Evolutionary conservation across 768 basidiomycete genomes (phyloP).

Genomic region (Mycena kentingensis): DNA sequence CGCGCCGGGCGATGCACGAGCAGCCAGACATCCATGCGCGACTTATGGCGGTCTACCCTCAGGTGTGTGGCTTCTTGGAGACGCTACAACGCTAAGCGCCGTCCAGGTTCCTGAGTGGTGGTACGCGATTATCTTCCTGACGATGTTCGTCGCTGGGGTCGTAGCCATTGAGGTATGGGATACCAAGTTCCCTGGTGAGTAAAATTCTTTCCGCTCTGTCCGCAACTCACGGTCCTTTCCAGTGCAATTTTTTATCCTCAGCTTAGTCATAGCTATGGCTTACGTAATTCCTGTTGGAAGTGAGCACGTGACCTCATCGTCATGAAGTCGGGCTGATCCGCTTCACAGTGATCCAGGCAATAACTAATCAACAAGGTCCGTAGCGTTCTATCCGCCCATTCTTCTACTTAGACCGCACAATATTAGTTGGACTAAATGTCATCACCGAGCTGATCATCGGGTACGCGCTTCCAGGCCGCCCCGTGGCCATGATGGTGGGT

Average conservation of each 20-base stretch:
- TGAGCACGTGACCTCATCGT: conserved; percentile 28
- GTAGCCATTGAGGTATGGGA: conserved; percentile 1
- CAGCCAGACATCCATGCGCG: conserved; percentile 86
- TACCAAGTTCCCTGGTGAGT: conserved; percentile 4
- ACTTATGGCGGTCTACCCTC: conserved; percentile 74
- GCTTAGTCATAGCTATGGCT: conserved; percentile 38
- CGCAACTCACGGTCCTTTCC: too few relatives aligned
- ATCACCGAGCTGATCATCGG: conserved; percentile 79
- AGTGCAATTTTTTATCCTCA: background rate
- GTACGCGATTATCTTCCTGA: conserved; percentile 65
- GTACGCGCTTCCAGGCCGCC: conserved; percentile 73
- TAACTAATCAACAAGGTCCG: conserved; percentile 81
- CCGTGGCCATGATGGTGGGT: conserved; percentile 65
- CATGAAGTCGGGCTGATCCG: background rate
- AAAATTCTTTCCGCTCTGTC: too few relatives aligned
- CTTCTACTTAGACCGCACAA: too few relatives aligned
- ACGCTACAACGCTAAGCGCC: too few relatives aligned
- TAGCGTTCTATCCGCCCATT: too few relatives aligned
- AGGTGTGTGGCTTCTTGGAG: too few relatives aligned
- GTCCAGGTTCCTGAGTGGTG: conserved; percentile 82
- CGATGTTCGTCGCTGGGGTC: conserved; percentile 1
- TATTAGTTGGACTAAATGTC: conserved; percentile 49
- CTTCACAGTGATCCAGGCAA: conserved; percentile 59
- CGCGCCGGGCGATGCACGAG: conserved; percentile 70
- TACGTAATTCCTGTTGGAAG: conserved; percentile 67